These are phyloP conservation scores for Allomyces javanicus DNA, from an alignment of 192 early-diverging fungal species.

Conservation along the genomic window DNA sequence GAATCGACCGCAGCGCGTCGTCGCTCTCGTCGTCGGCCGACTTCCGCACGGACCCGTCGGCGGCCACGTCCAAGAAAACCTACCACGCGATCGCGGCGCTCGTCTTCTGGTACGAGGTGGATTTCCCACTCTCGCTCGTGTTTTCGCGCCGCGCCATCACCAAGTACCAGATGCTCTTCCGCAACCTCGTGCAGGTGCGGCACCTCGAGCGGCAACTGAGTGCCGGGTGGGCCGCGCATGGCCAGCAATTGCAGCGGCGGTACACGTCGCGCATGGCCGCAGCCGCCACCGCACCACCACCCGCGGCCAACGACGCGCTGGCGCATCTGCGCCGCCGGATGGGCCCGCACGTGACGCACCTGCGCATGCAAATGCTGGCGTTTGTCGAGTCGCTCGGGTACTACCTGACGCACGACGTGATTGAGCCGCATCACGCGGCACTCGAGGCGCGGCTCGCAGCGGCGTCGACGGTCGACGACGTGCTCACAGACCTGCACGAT, in stretches of 20 bases:
- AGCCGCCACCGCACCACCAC: constrained; percentile 6
- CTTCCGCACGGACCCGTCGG: background rate
- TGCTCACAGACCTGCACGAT: constrained; percentile 55
- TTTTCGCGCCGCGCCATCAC: constrained; percentile 60
- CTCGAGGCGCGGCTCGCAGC: constrained; percentile 42
- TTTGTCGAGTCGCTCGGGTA: constrained; percentile 82
- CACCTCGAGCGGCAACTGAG: constrained; percentile 69
- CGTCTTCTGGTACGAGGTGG: constrained; percentile 57
- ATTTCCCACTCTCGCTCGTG: constrained; percentile 77
- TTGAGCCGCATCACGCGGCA: constrained; percentile 72
- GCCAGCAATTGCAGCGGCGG: constrained; percentile 11
- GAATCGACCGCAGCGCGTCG: too few relatives aligned
- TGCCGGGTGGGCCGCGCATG: constrained; percentile 52
- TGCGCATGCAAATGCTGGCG: constrained; percentile 67
- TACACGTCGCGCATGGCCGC: background rate
- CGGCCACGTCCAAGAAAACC: background rate
- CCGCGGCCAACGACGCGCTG: background rate
- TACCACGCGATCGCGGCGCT: constrained; percentile 54
- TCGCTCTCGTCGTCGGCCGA: background rate
- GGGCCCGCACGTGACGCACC: constrained; percentile 18
- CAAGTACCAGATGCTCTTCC: constrained; percentile 80
- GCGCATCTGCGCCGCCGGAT: constrained; percentile 10
- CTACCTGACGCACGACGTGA: constrained; percentile 75
- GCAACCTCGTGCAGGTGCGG: constrained; percentile 72
- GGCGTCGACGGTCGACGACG: constrained; percentile 66